phyloP scores from a whole-genome alignment of 805 yeast genomes.

The Saccharomycopsis sp. region DNA sequence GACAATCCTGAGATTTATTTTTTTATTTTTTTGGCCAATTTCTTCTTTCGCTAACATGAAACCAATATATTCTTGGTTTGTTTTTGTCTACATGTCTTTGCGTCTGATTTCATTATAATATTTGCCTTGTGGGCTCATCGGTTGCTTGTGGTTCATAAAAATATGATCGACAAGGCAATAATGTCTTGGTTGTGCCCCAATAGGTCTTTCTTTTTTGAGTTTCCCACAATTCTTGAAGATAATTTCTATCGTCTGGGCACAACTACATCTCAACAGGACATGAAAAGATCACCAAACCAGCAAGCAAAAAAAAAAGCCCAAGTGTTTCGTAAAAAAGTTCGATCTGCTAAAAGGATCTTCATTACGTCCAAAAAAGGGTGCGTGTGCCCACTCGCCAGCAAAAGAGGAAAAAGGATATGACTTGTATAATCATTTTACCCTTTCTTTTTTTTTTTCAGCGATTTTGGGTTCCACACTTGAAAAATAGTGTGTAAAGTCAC shows the following conservation, averaged over 20 bases:
- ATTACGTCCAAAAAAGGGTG: neutral
- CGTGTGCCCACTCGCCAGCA: neutral
- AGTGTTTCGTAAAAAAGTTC: neutral
- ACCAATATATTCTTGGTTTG: neutral
- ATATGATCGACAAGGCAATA: neutral
- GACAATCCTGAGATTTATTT: neutral
- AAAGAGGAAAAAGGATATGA: neutral
- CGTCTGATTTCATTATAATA: no score
- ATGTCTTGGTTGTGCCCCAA: neutral
- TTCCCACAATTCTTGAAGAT: neutral
- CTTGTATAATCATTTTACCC: neutral
- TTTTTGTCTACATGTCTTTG: neutral
- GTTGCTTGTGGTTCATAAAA: neutral
- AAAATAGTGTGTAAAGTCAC: neutral
- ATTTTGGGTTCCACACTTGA: neutral
- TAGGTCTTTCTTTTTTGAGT: neutral
- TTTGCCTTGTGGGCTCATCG: neutral
- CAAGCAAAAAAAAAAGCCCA: neutral
- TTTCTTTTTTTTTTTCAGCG: neutral
- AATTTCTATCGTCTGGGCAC: neutral
- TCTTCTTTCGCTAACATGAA: neutral
- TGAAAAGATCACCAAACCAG: neutral
- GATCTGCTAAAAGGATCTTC: neutral
- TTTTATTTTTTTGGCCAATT: neutral
- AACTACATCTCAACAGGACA: neutral